These are phyloP conservation scores for Nannizziopsis arthrosporioides DNA, from an alignment of 2,329 filamentous ascomycete genomes.

Conservation along the genomic window DNA sequence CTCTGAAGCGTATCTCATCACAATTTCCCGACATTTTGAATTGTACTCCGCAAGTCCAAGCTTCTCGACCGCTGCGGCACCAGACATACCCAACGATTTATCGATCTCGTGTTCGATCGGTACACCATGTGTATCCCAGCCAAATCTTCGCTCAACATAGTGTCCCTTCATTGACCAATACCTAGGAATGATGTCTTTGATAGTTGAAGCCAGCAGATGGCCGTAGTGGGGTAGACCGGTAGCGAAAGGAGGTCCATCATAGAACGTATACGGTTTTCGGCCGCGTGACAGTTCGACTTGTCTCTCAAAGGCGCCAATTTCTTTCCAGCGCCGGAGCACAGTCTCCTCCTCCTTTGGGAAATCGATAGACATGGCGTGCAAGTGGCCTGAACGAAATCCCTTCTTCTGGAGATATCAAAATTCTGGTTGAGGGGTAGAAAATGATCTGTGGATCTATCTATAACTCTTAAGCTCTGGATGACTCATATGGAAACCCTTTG, in stretches of 20 bases:
- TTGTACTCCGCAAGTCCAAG: conserved; percentile 86
- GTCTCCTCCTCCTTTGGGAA: conserved; percentile 86
- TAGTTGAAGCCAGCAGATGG: conserved; percentile 79
- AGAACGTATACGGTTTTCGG: conserved; percentile 81
- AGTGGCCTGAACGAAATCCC: not conserved
- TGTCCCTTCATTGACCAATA: conserved; percentile 98
- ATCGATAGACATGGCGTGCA: conserved; percentile 63
- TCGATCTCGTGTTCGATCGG: conserved; percentile 97
- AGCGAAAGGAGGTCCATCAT: conserved; percentile 73
- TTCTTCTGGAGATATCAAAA: not conserved
- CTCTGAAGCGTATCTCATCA: conserved; percentile 78
- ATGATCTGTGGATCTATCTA: not conserved
- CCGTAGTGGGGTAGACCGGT: conserved; percentile 60
- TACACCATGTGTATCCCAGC: conserved; percentile 90
- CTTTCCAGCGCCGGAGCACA: conserved; percentile 74
- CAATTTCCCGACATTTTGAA: conserved; percentile 78
- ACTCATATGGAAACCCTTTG: conserved; percentile 3
- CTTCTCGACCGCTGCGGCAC: conserved; percentile 74
- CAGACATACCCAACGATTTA: conserved; percentile 83
- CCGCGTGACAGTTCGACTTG: conserved; percentile 79
- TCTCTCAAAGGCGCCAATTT: conserved; percentile 80
- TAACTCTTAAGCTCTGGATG: not conserved
- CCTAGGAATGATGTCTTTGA: conserved; percentile 91
- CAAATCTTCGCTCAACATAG: conserved; percentile 83
- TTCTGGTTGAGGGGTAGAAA: conserved; percentile 6